Evolutionary conservation across 192 early-diverging fungal genomes (phyloP), one percentile per base, ranked within the genome.

Genomic region (Lunasporangiospora selenospora): DNA sequence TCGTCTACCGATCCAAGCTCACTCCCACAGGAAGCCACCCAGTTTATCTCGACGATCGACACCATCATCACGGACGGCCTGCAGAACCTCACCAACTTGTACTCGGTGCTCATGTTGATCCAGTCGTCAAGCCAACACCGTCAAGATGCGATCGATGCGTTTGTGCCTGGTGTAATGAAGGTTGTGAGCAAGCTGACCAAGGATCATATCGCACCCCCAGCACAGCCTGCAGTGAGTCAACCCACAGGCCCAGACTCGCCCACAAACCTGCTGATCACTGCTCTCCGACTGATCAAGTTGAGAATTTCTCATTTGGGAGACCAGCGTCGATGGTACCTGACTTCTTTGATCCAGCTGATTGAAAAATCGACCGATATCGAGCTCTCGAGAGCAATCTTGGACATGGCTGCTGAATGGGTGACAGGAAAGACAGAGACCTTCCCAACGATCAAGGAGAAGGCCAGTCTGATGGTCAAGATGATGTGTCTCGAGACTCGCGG

Each of bases 391-490:
- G 82, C 85, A 4, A 89, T 98, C 24, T 76, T 98, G 49, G 84
- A 87, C 13, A 91, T 98, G 82, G 84, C 92, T 9, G 84, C 88
- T 27, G 87, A 89, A 42, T 99, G 98, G 98, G 85, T 98, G 2
- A 85, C 83, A n/a, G 80, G 86, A 23, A 80, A 81, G 47, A 75
- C 69, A 7, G 94, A 96, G 47, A 81, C 90, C 2, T 97, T 97
- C 79, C 98, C 98, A 2, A 98, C 98, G 6, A 85, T 93, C 56
- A 97, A 96, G 76, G 98, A 99, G 58, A 98, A 99, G 75, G 90
- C 95, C 6, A 91, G 89, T 52, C 78, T 99, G n/a, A 81, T 96
- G 77, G 84, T 91, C 15, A 92, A 90, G 59, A 92, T 99, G 92
- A 90, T 98, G 88, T 77, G 83, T 19, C 84, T 95, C 47, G 93